Evolutionary conservation across 2,329 filamentous ascomycete species (phyloP), one percentile per base, ranked within the genome.

Genomic region (Paecilomyces fulvus): DNA sequence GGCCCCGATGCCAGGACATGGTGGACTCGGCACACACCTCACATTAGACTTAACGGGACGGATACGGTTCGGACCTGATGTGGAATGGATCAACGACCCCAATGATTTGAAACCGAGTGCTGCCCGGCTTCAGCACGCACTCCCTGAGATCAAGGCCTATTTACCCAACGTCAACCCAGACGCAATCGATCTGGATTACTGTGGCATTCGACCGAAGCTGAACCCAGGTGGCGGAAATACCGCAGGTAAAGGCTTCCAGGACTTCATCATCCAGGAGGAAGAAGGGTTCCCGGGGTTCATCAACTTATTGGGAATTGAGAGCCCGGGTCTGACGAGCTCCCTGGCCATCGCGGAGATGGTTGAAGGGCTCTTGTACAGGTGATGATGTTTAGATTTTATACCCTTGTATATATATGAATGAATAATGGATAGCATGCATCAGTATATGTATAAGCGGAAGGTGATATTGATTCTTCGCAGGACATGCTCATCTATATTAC

Each of bases 271-370:
- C 50, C 73, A 80, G 59, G 83, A 81, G 63, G 92, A 96, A 72
- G 82, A 90, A 1, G 91, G 88, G 0, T 91, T 83, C 65, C 75
- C 82, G 1, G 92, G 90, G 1, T 96, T 92, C 81, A 81, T 97
- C 8, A 96, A 96, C 76, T 70, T 97, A 62, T 68, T 97, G 64
- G 92, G 91, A 0, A 96, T 96, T 63, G 92, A 97, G 77, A 95
- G 90, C 72, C 92, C 92, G 0, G 92, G 92, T 3, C 74, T 97
- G 71, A 97, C 92, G 51, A 94, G 89, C 70, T 84, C 82, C 64
- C 74, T 97, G 75, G 91, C 91, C 1, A 92, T 96, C 72, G 92
- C 80, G 3, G 89, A 95, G 67, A 81, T 83, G 77, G 91, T 96
- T 9, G 74, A 83, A 62, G 69, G 64, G 1, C 67, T 85, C 53